phyloP scores from a whole-genome alignment of 2,329 filamentous ascomycete species.

The Phialophora expanda region DNA sequence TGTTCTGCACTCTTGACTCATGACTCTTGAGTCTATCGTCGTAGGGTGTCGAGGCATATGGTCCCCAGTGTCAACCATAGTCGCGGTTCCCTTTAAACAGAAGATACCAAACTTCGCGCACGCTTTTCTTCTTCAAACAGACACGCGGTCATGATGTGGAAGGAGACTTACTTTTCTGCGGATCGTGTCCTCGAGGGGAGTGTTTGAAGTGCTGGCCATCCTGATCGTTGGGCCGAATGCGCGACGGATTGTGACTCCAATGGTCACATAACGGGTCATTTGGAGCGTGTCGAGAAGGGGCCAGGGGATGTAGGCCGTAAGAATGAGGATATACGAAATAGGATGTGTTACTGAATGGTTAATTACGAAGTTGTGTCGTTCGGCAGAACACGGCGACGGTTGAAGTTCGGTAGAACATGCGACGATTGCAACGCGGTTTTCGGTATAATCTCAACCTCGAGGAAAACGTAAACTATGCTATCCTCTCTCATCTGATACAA shows the following conservation, averaged over 20 bases:
- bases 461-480: not conserved
- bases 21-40: no score
- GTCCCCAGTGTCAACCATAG: not conserved
- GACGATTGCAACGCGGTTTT: not conserved
- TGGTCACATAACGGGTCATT: conserved; percentile 20
- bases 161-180: conserved; percentile 25
- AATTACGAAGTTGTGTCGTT: not conserved
- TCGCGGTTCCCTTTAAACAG: not conserved
- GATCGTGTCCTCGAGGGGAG: conserved; percentile 11
- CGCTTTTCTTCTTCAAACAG: not conserved
- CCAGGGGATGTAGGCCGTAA: not conserved
- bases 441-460: not conserved
- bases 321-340: not conserved
- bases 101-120: not conserved
- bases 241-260: conserved; percentile 14
- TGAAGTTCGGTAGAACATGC: not conserved
- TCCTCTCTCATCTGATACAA: not conserved
- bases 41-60: no score
- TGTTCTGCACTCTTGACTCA: no score
- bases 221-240: conserved; percentile 9
- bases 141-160: not conserved
- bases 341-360: not conserved
- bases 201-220: conserved; percentile 26
- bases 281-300: not conserved
- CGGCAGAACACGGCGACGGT: not conserved